A percentile compares a stretch with the other conserved stretches of the same genome.
phyloP scores from a whole-genome alignment of 176 grass and related monocot genomes.

The Chloris gayana region DNA sequence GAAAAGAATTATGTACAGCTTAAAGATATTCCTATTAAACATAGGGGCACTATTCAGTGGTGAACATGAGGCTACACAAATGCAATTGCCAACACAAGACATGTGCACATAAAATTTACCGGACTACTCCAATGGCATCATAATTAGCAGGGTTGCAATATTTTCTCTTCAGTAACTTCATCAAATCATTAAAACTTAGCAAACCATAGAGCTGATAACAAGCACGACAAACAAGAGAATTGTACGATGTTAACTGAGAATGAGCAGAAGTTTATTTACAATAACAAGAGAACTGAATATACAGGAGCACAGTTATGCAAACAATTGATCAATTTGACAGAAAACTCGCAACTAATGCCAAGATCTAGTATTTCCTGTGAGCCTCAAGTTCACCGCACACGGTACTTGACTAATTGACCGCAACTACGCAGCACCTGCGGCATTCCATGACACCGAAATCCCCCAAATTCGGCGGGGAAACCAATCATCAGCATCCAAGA shows the following conservation, averaged over 20 bases:
- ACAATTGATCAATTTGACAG: slow-evolving; percentile 4
- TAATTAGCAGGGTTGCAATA: slow-evolving; percentile 6
- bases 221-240: not conserved
- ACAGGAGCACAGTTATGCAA: not conserved
- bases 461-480: slow-evolving; percentile 1
- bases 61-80: not conserved
- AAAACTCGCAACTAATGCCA: not conserved
- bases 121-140: not conserved
- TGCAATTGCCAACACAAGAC: not conserved
- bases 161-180: slow-evolving; percentile 1
- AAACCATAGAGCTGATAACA: not conserved
- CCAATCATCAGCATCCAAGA: slow-evolving; percentile 9
- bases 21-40: slow-evolving; percentile 3
- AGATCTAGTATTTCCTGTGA: not conserved
- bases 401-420: not conserved
- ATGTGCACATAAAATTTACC: slow-evolving; percentile 1
- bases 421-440: not conserved
- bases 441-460: slow-evolving; percentile 15
- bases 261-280: not conserved
- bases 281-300: not conserved
- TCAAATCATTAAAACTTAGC: not conserved
- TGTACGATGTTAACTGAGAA: not conserved
- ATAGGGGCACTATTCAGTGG: not conserved
- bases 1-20: not conserved
- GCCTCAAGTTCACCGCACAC: not conserved